Evolutionary conservation across 805 yeast genomes (phyloP), one percentile per base, ranked within the genome.

Genomic region (Ogataea methanolica): DNA sequence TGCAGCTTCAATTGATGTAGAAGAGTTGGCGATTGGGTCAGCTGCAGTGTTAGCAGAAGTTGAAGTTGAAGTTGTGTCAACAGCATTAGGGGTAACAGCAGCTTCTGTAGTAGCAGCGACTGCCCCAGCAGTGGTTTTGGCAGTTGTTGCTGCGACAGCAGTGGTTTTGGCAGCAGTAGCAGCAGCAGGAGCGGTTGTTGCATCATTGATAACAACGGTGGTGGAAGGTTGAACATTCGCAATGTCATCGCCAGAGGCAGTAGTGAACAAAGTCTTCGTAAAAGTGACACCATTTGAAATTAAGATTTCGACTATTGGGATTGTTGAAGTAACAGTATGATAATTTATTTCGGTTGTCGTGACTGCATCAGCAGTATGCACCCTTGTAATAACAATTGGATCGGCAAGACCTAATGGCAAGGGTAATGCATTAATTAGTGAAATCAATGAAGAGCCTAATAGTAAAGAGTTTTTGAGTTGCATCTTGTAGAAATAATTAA

Each of bases 271-370:
- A 23, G 83, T 79, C 49, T 60, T 57, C 15, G 83, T 78, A 53
- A 70, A 76, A 36, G 80, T 74, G 37, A 67, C 75, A 42, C 79
- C 81, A 57, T 75, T 70, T 8, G 79, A 76, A 43, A 79, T 71
- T 39, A 76, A 66, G 16, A 79, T 63, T 52, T 77, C 75, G 36
- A 79, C 82, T 17, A 80, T 73, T 23, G 83, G 82, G 49, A 76
- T 66, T 53, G 69, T 67, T 17, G 74, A 64, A 14, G 81, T 76
- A 38, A 76, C 79, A 1, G 79, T 75, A 33, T 71, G 67, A 39
- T 56, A 65, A 60, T 60, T 50, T 8, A 56, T 53, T 9, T 51
- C 53, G 7, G 67, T 59, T 8, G 62, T 61, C 16, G 73, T 67
- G 26, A 62, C 60, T n/a, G 67, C 62, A 6, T 60, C 60, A 5